A percentile compares a stretch with the other conserved stretches of the same genome.
These are phyloP conservation scores for Trichoderma atrobrunneum DNA, from an alignment of 2,329 filamentous ascomycete species.

Conservation along the genomic window DNA sequence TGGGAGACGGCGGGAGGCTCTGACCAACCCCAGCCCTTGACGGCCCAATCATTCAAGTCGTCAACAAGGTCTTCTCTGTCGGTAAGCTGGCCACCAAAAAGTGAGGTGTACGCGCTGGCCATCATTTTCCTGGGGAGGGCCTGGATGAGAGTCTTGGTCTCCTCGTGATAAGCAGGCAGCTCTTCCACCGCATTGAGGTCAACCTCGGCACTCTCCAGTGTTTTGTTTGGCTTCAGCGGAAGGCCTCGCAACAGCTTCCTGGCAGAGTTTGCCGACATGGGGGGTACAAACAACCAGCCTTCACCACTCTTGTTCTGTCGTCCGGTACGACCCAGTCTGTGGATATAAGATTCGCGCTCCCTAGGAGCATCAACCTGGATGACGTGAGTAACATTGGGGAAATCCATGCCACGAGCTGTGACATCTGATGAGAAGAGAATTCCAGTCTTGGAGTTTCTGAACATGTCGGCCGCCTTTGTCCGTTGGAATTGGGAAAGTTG, in stretches of 20 bases:
- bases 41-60: slow-evolving; percentile 53
- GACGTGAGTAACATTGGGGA: slow-evolving; percentile 76
- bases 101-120: slow-evolving; percentile 51
- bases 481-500: slow-evolving; percentile 68
- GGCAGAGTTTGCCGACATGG: slow-evolving; percentile 49
- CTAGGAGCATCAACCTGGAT: slow-evolving; percentile 67
- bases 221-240: slow-evolving; percentile 56
- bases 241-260: slow-evolving; percentile 54
- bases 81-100: slow-evolving; percentile 51
- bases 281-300: slow-evolving; percentile 64
- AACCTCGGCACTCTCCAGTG: slow-evolving; percentile 50
- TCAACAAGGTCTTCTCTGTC: slow-evolving; percentile 42
- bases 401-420: slow-evolving; percentile 79
- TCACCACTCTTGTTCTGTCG: slow-evolving; percentile 71
- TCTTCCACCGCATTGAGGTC: slow-evolving; percentile 50
- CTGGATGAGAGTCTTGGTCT: slow-evolving; percentile 43
- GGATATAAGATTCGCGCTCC: slow-evolving; percentile 70
- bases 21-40: slow-evolving; percentile 50
- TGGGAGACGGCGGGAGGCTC: slow-evolving; percentile 42
- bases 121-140: slow-evolving; percentile 36
- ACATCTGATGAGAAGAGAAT: slow-evolving; percentile 78
- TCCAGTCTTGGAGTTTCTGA: slow-evolving; percentile 61
- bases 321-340: slow-evolving; percentile 72
- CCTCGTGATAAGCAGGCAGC: slow-evolving; percentile 44
- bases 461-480: slow-evolving; percentile 67